Conservation (phyloP, 75 land plant species). For the Picea sitchensis region DNA sequence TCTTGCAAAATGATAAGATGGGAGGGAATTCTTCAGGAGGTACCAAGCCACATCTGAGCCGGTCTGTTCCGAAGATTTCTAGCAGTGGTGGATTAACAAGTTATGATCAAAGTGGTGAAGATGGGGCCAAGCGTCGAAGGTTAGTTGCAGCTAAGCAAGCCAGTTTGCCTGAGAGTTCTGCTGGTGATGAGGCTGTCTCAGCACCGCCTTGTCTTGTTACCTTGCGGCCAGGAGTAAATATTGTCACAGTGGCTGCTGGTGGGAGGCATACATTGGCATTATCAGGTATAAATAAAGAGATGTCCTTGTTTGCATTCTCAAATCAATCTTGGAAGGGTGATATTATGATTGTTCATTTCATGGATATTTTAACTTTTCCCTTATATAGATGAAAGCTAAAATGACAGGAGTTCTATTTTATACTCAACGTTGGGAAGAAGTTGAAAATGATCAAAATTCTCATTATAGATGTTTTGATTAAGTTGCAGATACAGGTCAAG, state of each 20-base stretch:
- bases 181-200: constrained; percentile 70
- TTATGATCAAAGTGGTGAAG: constrained; percentile 55
- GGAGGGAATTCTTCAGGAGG: constrained; percentile 30
- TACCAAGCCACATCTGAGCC: constrained; percentile 42
- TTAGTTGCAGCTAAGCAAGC: constrained; percentile 58
- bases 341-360: neutral
- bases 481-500: constrained; percentile 87
- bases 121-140: constrained; percentile 64
- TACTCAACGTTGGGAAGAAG: neutral
- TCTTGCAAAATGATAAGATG: constrained; percentile 6
- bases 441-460: neutral
- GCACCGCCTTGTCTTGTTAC: constrained; percentile 88
- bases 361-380: neutral
- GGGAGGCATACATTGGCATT: constrained; percentile 95
- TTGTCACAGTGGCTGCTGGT: constrained; percentile 87
- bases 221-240: constrained; percentile 63
- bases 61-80: constrained; percentile 11
- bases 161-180: constrained; percentile 60
- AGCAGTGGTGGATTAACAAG: constrained; percentile 24
- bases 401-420: neutral
- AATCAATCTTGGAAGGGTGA: neutral
- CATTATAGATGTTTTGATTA: constrained; percentile 3
- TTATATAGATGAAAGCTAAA: neutral
- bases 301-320: neutral
- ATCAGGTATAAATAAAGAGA: constrained; percentile 59